Conservation (phyloP, 768 basidiomycete species). For the Leccinum uliginosum region DNA sequence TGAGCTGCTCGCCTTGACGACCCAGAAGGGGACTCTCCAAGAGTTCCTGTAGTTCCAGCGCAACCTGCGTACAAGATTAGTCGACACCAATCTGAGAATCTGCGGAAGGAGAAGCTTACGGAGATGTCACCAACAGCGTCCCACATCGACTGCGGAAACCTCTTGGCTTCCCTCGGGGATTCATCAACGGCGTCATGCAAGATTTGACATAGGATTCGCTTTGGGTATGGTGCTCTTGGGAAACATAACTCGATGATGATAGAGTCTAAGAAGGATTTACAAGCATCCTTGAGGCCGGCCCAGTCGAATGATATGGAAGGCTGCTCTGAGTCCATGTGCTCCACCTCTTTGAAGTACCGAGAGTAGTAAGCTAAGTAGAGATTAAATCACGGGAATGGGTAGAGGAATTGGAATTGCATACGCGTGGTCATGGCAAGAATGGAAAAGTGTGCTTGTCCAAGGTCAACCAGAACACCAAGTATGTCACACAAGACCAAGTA, state of each 20-base stretch:
- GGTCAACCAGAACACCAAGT: constrained; percentile 53
- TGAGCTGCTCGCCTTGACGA: constrained; percentile 51
- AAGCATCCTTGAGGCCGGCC: constrained; percentile 54
- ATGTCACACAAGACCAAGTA: constrained; percentile 67
- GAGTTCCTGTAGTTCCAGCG: constrained; percentile 61
- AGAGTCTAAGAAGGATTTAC: constrained; percentile 77
- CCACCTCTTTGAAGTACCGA: constrained; percentile 58
- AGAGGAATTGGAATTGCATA: constrained; percentile 34
- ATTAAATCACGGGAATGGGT: constrained; percentile 2
- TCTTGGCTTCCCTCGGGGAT: constrained; percentile 65
- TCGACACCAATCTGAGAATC: constrained; percentile 11
- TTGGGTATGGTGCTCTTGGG: constrained; percentile 64
- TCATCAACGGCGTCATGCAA: constrained; percentile 71
- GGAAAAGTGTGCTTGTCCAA: constrained; percentile 63
- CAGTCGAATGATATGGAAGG: constrained; percentile 64
- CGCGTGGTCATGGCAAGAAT: constrained; percentile 66
- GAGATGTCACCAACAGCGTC: constrained; percentile 80
- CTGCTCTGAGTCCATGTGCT: constrained; percentile 38
- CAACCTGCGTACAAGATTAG: constrained; percentile 38
- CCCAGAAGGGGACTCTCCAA: constrained; percentile 60
- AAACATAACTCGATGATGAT: constrained; percentile 81
- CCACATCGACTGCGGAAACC: constrained; percentile 77
- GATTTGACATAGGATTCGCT: constrained; percentile 58
- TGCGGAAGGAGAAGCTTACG: constrained; percentile 51
- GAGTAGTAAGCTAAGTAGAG: constrained; percentile 57